Percentiles rank a stretch among this genome's conserved stretches.
Conservation (phyloP, 2,329 filamentous ascomycete species). For the Drechslerella stenobrocha region DNA sequence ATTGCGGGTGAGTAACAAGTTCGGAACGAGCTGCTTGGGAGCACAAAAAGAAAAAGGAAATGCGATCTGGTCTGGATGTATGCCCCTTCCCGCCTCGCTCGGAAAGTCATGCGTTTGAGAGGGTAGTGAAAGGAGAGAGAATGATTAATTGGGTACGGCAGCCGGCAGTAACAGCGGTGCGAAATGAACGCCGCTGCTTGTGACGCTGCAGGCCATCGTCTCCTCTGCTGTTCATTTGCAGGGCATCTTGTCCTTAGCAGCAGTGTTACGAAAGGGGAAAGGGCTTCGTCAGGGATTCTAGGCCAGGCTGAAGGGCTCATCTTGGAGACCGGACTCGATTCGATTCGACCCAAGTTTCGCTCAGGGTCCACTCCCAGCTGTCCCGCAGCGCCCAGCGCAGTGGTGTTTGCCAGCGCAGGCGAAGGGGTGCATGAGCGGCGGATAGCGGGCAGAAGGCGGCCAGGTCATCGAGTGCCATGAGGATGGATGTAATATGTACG, state of each 20-base stretch:
- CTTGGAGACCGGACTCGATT: conserved; percentile 10
- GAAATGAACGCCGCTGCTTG: conserved; percentile 3
- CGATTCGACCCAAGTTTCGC: background rate
- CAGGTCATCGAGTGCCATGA: conserved; percentile 35
- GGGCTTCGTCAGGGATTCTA: conserved; percentile 30
- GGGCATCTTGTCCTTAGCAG: conserved; percentile 4
- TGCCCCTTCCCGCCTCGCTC: conserved; percentile 19
- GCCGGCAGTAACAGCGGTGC: background rate
- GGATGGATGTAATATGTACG: background rate
- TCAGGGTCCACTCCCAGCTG: conserved; percentile 35
- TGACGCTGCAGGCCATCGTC: background rate
- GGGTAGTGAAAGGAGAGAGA: background rate
- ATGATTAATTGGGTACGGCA: conserved; percentile 3
- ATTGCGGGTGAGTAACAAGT: conserved; percentile 10
- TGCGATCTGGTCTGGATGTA: conserved; percentile 10
- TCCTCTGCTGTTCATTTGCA: conserved; percentile 4
- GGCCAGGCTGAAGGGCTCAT: conserved; percentile 5
- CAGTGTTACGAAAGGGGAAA: conserved; percentile 39
- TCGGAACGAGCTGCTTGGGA: background rate
- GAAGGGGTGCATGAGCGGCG: conserved; percentile 32
- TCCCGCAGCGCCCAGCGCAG: conserved; percentile 6
- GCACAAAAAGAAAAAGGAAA: background rate
- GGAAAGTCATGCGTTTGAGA: conserved; percentile 20
- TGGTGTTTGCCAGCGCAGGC: conserved; percentile 16
- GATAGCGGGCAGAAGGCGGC: conserved; percentile 29